Conservation (phyloP, 805 yeast species). For the Cyberlindnera maritima region DNA sequence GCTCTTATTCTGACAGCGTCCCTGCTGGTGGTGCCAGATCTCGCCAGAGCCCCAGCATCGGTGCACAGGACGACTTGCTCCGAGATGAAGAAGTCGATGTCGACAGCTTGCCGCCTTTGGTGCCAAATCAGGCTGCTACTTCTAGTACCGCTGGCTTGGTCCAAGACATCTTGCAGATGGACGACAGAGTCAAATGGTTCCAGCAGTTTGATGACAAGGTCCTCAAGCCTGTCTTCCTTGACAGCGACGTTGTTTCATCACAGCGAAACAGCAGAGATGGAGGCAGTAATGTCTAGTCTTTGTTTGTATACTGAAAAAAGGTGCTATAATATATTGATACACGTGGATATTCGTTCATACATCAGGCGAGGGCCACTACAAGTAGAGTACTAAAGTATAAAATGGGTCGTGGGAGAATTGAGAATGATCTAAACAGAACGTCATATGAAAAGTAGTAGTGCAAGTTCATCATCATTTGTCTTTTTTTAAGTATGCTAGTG, state of each 20-base stretch:
- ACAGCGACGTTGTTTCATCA: constrained; percentile 33
- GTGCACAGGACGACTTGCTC: constrained; percentile 22
- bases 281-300: constrained; percentile 1
- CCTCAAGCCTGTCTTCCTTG: constrained; percentile 86
- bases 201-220: constrained; percentile 91
- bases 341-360: not conserved
- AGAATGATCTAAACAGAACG: not conserved
- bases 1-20: constrained; percentile 28
- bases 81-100: constrained; percentile 24
- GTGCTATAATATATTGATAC: not conserved
- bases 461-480: not conserved
- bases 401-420: not conserved
- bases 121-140: constrained; percentile 8
- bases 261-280: constrained; percentile 19
- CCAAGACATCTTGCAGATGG: constrained; percentile 42
- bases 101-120: constrained; percentile 28
- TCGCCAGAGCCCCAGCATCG: constrained; percentile 22
- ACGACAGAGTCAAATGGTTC: constrained; percentile 88
- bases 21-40: constrained; percentile 10
- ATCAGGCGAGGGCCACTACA: not conserved
- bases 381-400: not conserved
- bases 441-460: not conserved
- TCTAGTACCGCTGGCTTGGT: constrained; percentile 19
- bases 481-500: not conserved
- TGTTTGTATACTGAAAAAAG: not conserved